phyloP scores from a whole-genome alignment of 352 stramenopile species.

The Globisporangium alternatum region DNA sequence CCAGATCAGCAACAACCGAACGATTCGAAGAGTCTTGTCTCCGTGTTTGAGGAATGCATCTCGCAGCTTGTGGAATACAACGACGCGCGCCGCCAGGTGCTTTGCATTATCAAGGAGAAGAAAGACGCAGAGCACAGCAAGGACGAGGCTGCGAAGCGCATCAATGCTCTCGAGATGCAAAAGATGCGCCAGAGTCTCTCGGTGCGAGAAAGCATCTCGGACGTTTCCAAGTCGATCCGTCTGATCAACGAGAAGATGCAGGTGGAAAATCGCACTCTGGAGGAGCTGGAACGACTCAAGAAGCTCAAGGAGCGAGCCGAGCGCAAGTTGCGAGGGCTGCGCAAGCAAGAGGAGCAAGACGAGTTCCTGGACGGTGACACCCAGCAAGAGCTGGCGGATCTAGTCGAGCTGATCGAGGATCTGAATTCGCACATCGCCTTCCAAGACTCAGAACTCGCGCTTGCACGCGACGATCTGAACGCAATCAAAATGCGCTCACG shows the following conservation, averaged over 20 bases:
- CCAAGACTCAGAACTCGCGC: slow-evolving; percentile 64
- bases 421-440: slow-evolving; percentile 81
- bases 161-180: slow-evolving; percentile 81
- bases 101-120: slow-evolving; percentile 64
- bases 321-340: slow-evolving; percentile 49
- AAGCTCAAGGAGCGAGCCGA: slow-evolving; percentile 70
- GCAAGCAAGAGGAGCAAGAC: slow-evolving; percentile 41
- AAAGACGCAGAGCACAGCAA: slow-evolving; percentile 57
- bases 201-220: slow-evolving; percentile 71
- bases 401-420: slow-evolving; percentile 77
- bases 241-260: slow-evolving; percentile 66
- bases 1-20: background rate
- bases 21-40: background rate
- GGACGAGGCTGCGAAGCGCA: slow-evolving; percentile 44
- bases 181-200: slow-evolving; percentile 73
- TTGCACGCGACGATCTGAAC: slow-evolving; percentile 51
- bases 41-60: slow-evolving; percentile 52
- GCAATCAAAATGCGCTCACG: slow-evolving; percentile 42
- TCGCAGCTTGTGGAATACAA: slow-evolving; percentile 59
- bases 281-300: slow-evolving; percentile 66
- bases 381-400: slow-evolving; percentile 64
- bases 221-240: slow-evolving; percentile 58
- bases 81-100: slow-evolving; percentile 48
- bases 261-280: slow-evolving; percentile 45
- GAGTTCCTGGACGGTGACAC: slow-evolving; percentile 59